Evolutionary conservation across 306 rosid genomes (phyloP), one percentile per base, ranked within the genome.

Genomic region (Begonia loranthoides): DNA sequence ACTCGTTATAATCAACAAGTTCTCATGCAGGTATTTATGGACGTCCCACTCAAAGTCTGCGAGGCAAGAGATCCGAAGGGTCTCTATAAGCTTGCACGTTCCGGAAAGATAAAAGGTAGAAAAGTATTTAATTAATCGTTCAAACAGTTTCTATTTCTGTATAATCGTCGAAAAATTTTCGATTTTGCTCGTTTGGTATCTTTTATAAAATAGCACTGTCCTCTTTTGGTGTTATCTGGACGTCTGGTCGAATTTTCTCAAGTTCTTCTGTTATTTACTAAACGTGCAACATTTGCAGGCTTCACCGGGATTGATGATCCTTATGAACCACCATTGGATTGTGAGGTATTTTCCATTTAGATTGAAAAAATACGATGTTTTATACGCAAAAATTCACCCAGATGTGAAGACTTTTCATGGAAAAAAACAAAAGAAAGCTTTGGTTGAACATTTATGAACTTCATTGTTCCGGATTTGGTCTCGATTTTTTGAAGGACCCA

Each of bases 1-100:
- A 43, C 47, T 43, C 47, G 5, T 43, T 43, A 10, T 43, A 43
- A 10, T 43, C 47, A 12, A 43, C 15, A 12, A 41, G 10, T 1
- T 41, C 6, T 41, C 33, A 64, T 68, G 60, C 69, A 90, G 99
- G 99, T 92, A 63, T 92, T 80, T 58, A 71, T 92, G 75, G 96
- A 92, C 8, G 83, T 71, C 63, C 93, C 99, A 36, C 80, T 92
- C 22, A 71, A 78, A 52, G 75, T 92, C 56, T 92, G 99, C 66
- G 99, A 92, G 76, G 65, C 84, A 58, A 78, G 94, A 74, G 99
- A 92, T 59, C 76, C 99, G 24, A 92, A 92, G 67, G 78, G 75
- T 48, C 74, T 83, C 1, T 83, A 79, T 63, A 79, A 76, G 69
- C 87, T 83, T 55, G 94, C 87, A 2, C 84, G 84, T 41, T 84